Percentiles rank a stretch among this genome's conserved stretches.
These are phyloP conservation scores for Achaetomiella virescens DNA, from an alignment of 495 filamentous ascomycete genomes.

Conservation along the genomic window DNA sequence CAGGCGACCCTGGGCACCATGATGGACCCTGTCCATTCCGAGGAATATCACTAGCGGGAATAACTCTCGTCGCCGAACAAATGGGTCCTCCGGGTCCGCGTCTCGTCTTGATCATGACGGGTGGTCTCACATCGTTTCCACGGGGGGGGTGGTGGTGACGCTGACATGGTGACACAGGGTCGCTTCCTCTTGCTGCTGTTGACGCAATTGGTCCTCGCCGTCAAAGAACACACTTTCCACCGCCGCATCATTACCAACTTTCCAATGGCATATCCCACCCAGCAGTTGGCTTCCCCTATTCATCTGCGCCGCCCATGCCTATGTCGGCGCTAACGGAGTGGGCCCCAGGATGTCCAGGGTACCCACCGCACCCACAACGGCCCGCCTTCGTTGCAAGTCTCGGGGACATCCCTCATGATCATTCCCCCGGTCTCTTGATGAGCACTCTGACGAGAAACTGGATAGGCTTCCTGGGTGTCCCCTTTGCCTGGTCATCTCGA, in stretches of 20 bases:
- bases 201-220: neutral
- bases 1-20: neutral
- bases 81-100: neutral
- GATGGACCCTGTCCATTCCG: neutral
- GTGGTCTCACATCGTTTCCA: too few species aligned
- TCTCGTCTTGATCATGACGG: neutral
- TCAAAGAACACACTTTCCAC: neutral
- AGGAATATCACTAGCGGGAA: neutral
- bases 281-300: slow-evolving; percentile 4
- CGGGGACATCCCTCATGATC: slow-evolving; percentile 11
- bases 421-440: slow-evolving; percentile 2
- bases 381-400: slow-evolving; percentile 17
- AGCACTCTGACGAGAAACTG: neutral
- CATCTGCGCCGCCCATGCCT: neutral
- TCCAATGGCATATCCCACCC: neutral
- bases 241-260: too few species aligned
- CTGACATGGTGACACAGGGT: neutral
- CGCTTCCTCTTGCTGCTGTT: neutral
- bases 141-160: too few species aligned
- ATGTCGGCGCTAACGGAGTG: neutral
- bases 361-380: slow-evolving; percentile 9
- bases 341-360: slow-evolving; percentile 5
- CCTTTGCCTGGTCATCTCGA: neutral
- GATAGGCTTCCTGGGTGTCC: slow-evolving; percentile 3
- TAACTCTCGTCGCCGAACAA: neutral